phyloP scores from a whole-genome alignment of 1,139 yeast genomes.

The Kodamaea arcana region DNA sequence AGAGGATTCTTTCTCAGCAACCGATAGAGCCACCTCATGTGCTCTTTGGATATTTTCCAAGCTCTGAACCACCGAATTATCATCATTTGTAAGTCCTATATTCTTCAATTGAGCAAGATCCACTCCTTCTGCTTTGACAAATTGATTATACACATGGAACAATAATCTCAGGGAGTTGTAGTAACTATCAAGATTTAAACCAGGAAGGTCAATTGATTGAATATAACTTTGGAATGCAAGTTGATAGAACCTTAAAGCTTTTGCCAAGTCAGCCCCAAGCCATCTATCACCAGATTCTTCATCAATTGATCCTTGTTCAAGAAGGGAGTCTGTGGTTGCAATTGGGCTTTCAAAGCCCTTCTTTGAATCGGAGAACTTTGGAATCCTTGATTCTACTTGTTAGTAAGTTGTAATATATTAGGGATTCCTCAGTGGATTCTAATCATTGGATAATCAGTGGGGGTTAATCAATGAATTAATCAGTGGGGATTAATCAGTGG shows the following conservation, averaged over 20 bases:
- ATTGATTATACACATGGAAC: constrained; percentile 46
- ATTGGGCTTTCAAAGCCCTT: constrained; percentile 15
- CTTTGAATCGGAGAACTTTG: background rate
- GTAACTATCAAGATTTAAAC: constrained; percentile 30
- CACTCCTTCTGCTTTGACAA: constrained; percentile 42
- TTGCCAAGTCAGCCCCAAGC: constrained; percentile 52
- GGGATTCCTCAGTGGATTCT: too few relatives aligned
- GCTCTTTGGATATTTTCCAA: constrained; percentile 29
- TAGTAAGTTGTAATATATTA: too few relatives aligned
- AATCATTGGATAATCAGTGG: too few relatives aligned
- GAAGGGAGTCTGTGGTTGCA: constrained; percentile 39
- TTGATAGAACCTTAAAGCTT: constrained; percentile 51
- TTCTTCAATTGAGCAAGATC: constrained; percentile 31
- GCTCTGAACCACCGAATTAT: constrained; percentile 35
- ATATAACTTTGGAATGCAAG: constrained; percentile 39
- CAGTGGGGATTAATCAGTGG: too few relatives aligned
- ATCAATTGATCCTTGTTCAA: constrained; percentile 45
- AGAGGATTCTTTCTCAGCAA: constrained; percentile 12
- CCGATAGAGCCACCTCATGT: constrained; percentile 34
- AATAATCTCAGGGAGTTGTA: constrained; percentile 49
- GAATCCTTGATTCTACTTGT: background rate
- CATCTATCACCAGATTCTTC: constrained; percentile 60
- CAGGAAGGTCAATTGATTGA: constrained; percentile 22
- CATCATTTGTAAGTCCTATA: constrained; percentile 30
- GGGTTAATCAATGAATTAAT: too few relatives aligned